phyloP scores from a whole-genome alignment of 106 monocot species.

The Apostasia ramifera region DNA sequence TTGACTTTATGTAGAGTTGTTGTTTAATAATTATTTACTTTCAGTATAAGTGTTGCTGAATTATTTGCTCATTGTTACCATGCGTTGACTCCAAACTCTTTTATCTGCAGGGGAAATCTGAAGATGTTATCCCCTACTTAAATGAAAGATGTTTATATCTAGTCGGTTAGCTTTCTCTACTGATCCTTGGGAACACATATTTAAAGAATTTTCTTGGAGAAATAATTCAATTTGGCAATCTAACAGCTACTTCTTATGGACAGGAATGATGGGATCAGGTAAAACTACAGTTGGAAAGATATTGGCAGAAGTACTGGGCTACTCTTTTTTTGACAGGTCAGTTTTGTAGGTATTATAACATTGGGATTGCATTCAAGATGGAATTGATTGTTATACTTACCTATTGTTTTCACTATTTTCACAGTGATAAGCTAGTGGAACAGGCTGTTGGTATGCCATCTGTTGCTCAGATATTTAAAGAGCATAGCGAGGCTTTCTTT shows the following conservation, averaged over 20 bases:
- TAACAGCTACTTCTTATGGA: background rate
- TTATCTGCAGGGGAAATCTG: conserved; percentile 41
- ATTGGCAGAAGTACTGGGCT: conserved; percentile 79
- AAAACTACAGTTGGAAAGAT: conserved; percentile 90
- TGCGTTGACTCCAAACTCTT: background rate
- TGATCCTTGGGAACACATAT: background rate
- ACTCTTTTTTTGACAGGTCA: conserved; percentile 91
- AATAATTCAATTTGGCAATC: background rate
- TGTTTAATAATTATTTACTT: background rate
- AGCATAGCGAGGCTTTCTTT: conserved; percentile 79
- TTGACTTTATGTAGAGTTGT: background rate
- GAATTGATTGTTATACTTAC: background rate
- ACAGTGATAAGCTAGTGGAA: conserved; percentile 85
- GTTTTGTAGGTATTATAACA: background rate
- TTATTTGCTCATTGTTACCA: background rate
- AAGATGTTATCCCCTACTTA: conserved; percentile 30
- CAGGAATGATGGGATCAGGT: conserved; percentile 99
- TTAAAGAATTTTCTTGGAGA: background rate
- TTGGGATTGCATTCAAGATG: background rate
- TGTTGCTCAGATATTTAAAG: conserved; percentile 81
- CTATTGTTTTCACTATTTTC: background rate
- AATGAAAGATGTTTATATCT: conserved; percentile 56
- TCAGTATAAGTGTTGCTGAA: background rate
- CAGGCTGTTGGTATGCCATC: conserved; percentile 77
- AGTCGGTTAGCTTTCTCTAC: conserved; percentile 36